phyloP scores from a whole-genome alignment of 2,329 filamentous ascomycete genomes.

The Claviceps sp. region DNA sequence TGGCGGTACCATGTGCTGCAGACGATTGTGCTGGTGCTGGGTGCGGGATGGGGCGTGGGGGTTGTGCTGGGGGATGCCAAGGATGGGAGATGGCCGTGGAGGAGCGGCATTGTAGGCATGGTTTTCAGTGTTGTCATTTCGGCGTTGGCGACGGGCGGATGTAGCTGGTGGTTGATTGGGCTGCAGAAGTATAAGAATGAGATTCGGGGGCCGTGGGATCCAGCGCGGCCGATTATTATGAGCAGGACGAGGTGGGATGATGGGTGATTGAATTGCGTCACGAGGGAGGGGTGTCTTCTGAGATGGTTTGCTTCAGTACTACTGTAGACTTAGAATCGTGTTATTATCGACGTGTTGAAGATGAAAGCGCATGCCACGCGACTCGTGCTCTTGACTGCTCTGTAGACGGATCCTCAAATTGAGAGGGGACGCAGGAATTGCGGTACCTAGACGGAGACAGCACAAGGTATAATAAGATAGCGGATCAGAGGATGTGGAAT shows the following conservation, averaged over 20 bases:
- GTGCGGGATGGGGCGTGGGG: conserved; percentile 67
- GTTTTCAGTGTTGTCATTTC: conserved; percentile 63
- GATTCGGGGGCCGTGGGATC: conserved; percentile 96
- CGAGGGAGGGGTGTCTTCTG: too few species aligned
- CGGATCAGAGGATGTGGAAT: too few species aligned
- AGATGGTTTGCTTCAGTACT: too few species aligned
- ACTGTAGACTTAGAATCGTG: too few species aligned
- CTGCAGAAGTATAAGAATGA: conserved; percentile 99
- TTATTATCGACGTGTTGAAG: too few species aligned
- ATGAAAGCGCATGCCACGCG: too few species aligned
- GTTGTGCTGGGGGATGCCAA: conserved; percentile 37
- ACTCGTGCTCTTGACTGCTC: too few species aligned
- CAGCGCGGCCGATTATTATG: conserved; percentile 75
- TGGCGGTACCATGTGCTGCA: conserved; percentile 70
- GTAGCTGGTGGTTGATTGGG: conserved; percentile 95
- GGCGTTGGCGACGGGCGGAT: conserved; percentile 74
- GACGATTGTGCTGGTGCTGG: conserved; percentile 62
- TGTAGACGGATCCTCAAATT: too few species aligned
- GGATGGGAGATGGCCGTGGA: conserved; percentile 34
- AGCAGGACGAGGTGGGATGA: conserved; percentile 44
- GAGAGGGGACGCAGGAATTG: too few species aligned
- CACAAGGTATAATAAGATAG: too few species aligned
- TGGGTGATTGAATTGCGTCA: conserved; percentile 8
- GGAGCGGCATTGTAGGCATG: conserved; percentile 53
- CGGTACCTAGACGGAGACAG: too few species aligned